Evolutionary conservation across 352 stramenopile genomes (phyloP).

Genomic region (Phytophthora constricta): DNA sequence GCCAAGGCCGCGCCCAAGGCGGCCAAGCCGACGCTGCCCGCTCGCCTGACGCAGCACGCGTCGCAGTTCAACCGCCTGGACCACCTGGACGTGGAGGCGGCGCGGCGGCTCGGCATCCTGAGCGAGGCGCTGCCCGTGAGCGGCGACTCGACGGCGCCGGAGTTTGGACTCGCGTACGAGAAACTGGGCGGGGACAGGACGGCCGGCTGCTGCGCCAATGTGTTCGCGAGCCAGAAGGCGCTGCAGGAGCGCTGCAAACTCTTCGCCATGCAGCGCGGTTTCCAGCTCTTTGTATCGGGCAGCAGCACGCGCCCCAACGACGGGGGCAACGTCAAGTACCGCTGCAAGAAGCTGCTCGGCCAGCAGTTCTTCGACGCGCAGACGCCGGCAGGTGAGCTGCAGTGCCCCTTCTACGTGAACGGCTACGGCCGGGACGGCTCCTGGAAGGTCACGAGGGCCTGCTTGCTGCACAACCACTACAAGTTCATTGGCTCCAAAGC

Average conservation of each 20-base stretch:
- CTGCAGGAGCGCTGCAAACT: conserved; percentile 83
- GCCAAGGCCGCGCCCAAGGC: too few relatives aligned
- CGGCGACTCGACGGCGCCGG: conserved; percentile 44
- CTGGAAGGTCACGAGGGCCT: conserved; percentile 83
- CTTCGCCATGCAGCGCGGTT: conserved; percentile 77
- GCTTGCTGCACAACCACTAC: conserved; percentile 86
- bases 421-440: conserved; percentile 65
- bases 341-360: conserved; percentile 80
- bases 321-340: conserved; percentile 85
- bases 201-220: conserved; percentile 57
- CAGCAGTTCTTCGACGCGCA: conserved; percentile 79
- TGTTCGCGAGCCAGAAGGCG: conserved; percentile 65
- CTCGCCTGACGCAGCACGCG: conserved; percentile 17
- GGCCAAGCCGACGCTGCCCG: conserved; percentile 8
- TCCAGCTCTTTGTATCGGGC: conserved; percentile 72
- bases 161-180: conserved; percentile 81
- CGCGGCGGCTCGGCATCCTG: conserved; percentile 55
- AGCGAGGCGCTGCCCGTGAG: conserved; percentile 52
- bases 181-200: conserved; percentile 70
- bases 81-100: conserved; percentile 58
- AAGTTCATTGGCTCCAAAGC: conserved; percentile 81
- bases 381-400: conserved; percentile 52
- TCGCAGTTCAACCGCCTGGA: conserved; percentile 71
- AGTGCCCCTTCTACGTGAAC: conserved; percentile 87
- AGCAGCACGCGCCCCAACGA: conserved; percentile 73